Conservation (phyloP, 495 filamentous ascomycete species). For the Penicillium coprophilum region DNA sequence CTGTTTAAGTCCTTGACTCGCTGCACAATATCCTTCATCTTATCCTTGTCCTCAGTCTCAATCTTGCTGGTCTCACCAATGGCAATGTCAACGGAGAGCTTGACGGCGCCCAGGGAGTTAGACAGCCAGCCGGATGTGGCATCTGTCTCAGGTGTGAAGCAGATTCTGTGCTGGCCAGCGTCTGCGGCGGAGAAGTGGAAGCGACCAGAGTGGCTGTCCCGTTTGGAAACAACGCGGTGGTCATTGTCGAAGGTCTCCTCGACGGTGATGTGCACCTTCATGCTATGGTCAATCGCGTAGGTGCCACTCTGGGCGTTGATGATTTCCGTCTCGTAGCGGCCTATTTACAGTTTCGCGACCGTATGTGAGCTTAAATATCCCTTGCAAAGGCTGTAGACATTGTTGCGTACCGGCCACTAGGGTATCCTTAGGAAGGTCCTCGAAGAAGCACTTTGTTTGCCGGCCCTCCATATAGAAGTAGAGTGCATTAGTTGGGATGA, state of each 20-base stretch:
- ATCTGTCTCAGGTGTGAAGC: slow-evolving; percentile 77
- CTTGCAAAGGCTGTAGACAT: background rate
- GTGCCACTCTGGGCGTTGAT: slow-evolving; percentile 61
- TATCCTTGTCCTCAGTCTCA: slow-evolving; percentile 89
- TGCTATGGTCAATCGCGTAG: slow-evolving; percentile 67
- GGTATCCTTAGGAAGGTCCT: slow-evolving; percentile 97
- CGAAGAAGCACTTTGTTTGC: slow-evolving; percentile 79
- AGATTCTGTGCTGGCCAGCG: slow-evolving; percentile 89
- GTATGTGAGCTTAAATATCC: background rate
- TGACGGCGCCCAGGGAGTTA: slow-evolving; percentile 68
- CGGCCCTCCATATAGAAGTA: slow-evolving; percentile 95
- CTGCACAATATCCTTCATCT: slow-evolving; percentile 87
- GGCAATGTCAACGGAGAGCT: slow-evolving; percentile 83
- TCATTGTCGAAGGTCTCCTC: slow-evolving; percentile 98
- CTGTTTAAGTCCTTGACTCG: slow-evolving; percentile 88
- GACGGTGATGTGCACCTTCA: slow-evolving; percentile 86
- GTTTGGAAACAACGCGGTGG: slow-evolving; percentile 89
- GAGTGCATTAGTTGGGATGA: slow-evolving; percentile 70
- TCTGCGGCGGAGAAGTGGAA: slow-evolving; percentile 98
- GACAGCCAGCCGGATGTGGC: slow-evolving; percentile 67
- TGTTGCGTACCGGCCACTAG: slow-evolving; percentile 76
- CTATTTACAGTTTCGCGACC: slow-evolving; percentile 33
- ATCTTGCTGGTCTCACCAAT: slow-evolving; percentile 96
- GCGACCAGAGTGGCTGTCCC: slow-evolving; percentile 69
- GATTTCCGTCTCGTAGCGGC: slow-evolving; percentile 82